Evolutionary conservation across 2,329 filamentous ascomycete genomes (phyloP), one percentile per base, ranked within the genome.

Genomic region (Hymenoscyphus salicellus): DNA sequence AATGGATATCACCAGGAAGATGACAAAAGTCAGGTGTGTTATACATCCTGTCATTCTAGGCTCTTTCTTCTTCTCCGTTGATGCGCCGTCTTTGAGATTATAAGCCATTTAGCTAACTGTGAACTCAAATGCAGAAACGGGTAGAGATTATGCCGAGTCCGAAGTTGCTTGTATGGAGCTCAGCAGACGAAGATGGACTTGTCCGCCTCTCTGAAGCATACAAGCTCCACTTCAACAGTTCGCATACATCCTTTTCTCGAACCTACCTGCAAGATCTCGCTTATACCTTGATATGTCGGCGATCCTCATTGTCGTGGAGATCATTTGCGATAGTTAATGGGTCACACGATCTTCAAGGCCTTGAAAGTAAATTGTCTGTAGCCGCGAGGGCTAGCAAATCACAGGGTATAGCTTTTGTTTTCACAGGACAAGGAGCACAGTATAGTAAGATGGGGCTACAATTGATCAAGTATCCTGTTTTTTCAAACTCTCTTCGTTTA

Each of bases 251-350:
- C n/a, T n/a, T n/a, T n/a, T 10, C 5, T 56, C 23, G 17, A 26
- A 36, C 17, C 2, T 14, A 36, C 38, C 17, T 36, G 38, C 1
- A 41, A 41, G 17, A 52, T 14, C 32, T 67, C 7, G 59, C 63
- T 1, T 63, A 64, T 33, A 68, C 66, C 1, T 32, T 68, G 4
- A 20, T 43, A 20, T 20, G 20, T 16, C 41, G 60, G 32, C 55
- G 63, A 33, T 52, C 38, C 38, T 23, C 32, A 16, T 14, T 68
- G 16, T 41, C 36, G 8, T 69, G 64, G 60, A 65, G 61, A 36
- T 60, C 58, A 3, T 62, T 49, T 33, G 55, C 62, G 6, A 23
- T 63, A 20, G 65, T 57, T 23, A 30, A 55, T 14, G 36, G 38
- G 17, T 17, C 26, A 8, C 20, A 57, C 7, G n/a, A 23, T 16